Percentiles rank a stretch among this genome's conserved stretches.
phyloP scores from a whole-genome alignment of 108 stramenopile genomes.

The Asterionellopsis glacialis region DNA sequence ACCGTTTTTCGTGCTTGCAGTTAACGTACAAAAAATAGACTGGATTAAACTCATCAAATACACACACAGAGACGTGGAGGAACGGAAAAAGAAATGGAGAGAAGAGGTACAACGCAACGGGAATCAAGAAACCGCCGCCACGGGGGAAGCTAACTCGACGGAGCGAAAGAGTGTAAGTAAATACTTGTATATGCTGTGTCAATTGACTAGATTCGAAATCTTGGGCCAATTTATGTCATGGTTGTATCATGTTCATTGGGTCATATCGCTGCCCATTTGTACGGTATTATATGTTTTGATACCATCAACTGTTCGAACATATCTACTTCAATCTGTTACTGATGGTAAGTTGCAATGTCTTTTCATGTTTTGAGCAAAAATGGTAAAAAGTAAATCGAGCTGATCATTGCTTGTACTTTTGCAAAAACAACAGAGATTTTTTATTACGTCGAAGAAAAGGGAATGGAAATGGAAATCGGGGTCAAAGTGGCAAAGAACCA shows the following conservation, averaged over 20 bases:
- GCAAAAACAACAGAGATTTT: conserved; percentile 48
- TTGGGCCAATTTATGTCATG: conserved; percentile 41
- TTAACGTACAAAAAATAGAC: conserved; percentile 61
- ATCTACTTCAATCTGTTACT: conserved; percentile 56
- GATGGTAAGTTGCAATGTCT: conserved; percentile 35
- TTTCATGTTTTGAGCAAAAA: not conserved
- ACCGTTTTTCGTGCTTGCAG: conserved; percentile 75
- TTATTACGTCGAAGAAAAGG: conserved; percentile 69
- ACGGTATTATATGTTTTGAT: conserved; percentile 42
- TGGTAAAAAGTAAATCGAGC: not conserved
- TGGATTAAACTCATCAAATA: conserved; percentile 56
- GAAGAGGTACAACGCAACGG: conserved; percentile 16
- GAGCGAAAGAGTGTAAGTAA: not conserved
- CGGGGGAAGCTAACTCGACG: not conserved
- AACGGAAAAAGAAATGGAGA: conserved; percentile 27
- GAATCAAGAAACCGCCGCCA: conserved; percentile 10
- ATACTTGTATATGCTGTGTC: conserved; percentile 7
- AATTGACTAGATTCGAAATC: conserved; percentile 43
- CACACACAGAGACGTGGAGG: conserved; percentile 34
- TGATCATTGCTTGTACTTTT: not conserved
- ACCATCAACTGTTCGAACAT: conserved; percentile 44
- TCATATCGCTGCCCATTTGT: conserved; percentile 53
- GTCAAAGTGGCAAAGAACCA: conserved; percentile 45
- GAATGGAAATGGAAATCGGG: conserved; percentile 80
- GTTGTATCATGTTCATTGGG: conserved; percentile 56